phyloP scores from a whole-genome alignment of 2,329 filamentous ascomycete species.

The Pezicula carpinea region DNA sequence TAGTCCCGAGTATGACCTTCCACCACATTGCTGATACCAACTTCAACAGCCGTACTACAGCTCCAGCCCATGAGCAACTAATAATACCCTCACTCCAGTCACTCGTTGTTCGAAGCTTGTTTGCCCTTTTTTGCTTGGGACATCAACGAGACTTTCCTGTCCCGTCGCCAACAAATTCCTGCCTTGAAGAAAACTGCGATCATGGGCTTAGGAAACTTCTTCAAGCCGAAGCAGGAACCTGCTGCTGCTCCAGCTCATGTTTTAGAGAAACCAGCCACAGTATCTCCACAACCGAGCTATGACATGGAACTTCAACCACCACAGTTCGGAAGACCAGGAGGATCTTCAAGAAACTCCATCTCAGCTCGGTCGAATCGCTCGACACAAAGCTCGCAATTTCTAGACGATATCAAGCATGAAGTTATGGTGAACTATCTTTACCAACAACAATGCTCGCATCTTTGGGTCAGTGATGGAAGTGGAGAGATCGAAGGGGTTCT shows the following conservation, averaged over 20 bases:
- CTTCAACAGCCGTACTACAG: background rate
- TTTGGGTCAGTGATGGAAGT: constrained; percentile 68
- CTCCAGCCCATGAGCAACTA: constrained; percentile 11
- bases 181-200: constrained; percentile 18
- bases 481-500: constrained; percentile 69
- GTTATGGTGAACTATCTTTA: constrained; percentile 82
- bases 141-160: constrained; percentile 14
- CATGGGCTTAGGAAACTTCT: constrained; percentile 61
- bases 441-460: constrained; percentile 69
- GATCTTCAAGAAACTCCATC: constrained; percentile 48
- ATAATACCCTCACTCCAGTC: constrained; percentile 17
- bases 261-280: constrained; percentile 17
- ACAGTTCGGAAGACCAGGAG: constrained; percentile 38
- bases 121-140: background rate
- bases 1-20: no score
- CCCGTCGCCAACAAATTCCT: constrained; percentile 8
- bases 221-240: constrained; percentile 47
- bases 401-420: constrained; percentile 74
- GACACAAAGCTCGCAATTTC: constrained; percentile 47
- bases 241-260: constrained; percentile 1
- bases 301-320: constrained; percentile 47
- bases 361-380: constrained; percentile 38
- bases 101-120: constrained; percentile 17
- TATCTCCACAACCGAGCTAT: constrained; percentile 27
- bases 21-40: no score